Conservation (phyloP, 176 grass and related monocot genomes). For the Ensete glaucum region DNA sequence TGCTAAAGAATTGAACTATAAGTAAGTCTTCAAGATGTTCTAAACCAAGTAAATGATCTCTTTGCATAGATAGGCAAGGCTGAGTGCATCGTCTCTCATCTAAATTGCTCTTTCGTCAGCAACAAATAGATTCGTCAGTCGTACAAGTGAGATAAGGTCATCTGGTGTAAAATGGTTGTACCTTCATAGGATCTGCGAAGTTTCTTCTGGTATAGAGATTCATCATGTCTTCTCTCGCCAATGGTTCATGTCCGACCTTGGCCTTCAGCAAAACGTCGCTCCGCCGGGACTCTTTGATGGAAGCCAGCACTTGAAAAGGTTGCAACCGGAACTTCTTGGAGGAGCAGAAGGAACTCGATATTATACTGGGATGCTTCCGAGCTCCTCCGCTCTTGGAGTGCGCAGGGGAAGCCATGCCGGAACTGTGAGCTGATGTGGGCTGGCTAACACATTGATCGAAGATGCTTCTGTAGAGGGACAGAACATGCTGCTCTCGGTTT, state of each 20-base stretch:
- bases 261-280: conserved; percentile 44
- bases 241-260: conserved; percentile 48
- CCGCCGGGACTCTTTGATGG: conserved; percentile 37
- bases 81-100: no score
- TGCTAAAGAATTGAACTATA: background rate
- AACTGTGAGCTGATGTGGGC: conserved; percentile 68
- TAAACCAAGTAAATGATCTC: conserved; percentile 14
- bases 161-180: conserved; percentile 4
- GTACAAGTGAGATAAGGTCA: background rate
- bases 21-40: background rate
- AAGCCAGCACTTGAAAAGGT: conserved; percentile 62
- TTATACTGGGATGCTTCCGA: conserved; percentile 66
- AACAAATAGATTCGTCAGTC: background rate
- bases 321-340: conserved; percentile 86
- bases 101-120: background rate
- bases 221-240: conserved; percentile 33
- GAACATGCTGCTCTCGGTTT: conserved; percentile 84
- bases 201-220: conserved; percentile 28
- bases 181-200: conserved; percentile 37
- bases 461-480: conserved; percentile 87
- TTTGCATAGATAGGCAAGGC: no score
- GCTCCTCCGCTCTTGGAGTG: conserved; percentile 41
- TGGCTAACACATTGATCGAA: conserved; percentile 74
- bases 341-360: conserved; percentile 88
- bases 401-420: conserved; percentile 64